Evolutionary conservation across 352 stramenopile genomes (phyloP), one percentile per base, ranked within the genome.

Genomic region (Phytophthora citrophthora): DNA sequence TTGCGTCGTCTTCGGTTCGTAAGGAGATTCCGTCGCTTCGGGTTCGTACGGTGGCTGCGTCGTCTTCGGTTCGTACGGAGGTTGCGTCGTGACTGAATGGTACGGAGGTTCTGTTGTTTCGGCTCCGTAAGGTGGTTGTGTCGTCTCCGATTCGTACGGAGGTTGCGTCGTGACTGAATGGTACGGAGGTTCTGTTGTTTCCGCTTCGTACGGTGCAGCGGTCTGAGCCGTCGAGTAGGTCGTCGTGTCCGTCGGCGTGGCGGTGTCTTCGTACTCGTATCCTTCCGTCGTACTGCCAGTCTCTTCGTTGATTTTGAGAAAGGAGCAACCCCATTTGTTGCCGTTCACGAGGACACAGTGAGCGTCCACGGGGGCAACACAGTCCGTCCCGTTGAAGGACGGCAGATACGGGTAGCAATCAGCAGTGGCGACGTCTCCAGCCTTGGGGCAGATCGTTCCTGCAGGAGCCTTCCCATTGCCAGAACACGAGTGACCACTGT

Each of bases 281-380:
- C 29, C 29, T 32, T 12, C 29, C 6, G 29, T 12, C 29, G 6
- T 32, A 32, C 29, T 29, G 26, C 0, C 2, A 29, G 26, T 29
- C 26, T 29, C 26, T 29, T 7, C 26, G 4, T 44, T 44, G 31
- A 50, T 24, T n/a, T 58, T 53, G 1, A 24, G 55, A 44, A 71
- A 71, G 1, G 29, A 36, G 43, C 63, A 71, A 2, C 56, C 55
- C 63, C 63, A 71, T 27, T 23, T 53, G 18, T 54, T 44, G 8
- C 24, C 43, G 8, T 13, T 34, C 24, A 58, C 23, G n/a, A 62
- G 0, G n/a, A 51, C 44, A 12, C 63, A 71, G 8, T 71, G 32
- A 11, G 63, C 63, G 16, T 71, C 56, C 4, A 53, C 44, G 2
- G 52, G 57, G 18, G 64, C 64, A 0, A 73, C 65, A n/a, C 53